Evolutionary conservation across 192 early-diverging fungal species (phyloP), one percentile per base, ranked within the genome.

Genomic region (Haplosporangium gracile): DNA sequence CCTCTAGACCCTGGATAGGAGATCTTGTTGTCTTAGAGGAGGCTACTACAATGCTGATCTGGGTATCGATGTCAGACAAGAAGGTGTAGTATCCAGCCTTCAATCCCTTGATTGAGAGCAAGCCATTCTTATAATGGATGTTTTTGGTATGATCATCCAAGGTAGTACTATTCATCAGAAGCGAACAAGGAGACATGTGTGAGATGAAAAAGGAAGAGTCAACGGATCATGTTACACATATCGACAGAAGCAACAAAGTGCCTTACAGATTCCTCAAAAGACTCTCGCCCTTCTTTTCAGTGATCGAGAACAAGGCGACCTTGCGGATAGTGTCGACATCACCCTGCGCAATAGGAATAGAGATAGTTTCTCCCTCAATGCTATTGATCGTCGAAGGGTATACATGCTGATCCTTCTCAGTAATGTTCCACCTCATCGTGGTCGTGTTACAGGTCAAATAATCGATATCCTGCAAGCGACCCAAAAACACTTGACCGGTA

Each of bases 401-500:
- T 6, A 76, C 69, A 13, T 51, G 24, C 40, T 72, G 9, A 5
- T 75, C 75, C 18, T 68, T 43, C 24, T 55, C 79, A 24, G 47
- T 43, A n/a, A 86, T 65, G 13, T 47, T 57, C 84, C 84, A 86
- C 0, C 1, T 34, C 72, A 68, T 71, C 0, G 18, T 24, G 5
- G 84, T 74, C 26, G 74, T 81, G 29, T 5, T 45, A 40, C 84
- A 86, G 57, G 34, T 47, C 38, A 86, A 10, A 32, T 0, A 9
- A 5, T 72, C 47, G 26, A 89, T 78, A 70, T 82, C 78, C 8
- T 72, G 26, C 53, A 90, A 70, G 5, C 26, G 74, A 1, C 90
- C 90, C 49, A 91, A 82, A 36, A 74, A 47, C n/a, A 89, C 79
- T 3, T 79, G 40, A n/a, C 90, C 90, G 22, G 80, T 70, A 16